Base-by-base conservation (phyloP, 2,329 filamentous ascomycete genomes). In the Magnaporthiopsis poae region DNA sequence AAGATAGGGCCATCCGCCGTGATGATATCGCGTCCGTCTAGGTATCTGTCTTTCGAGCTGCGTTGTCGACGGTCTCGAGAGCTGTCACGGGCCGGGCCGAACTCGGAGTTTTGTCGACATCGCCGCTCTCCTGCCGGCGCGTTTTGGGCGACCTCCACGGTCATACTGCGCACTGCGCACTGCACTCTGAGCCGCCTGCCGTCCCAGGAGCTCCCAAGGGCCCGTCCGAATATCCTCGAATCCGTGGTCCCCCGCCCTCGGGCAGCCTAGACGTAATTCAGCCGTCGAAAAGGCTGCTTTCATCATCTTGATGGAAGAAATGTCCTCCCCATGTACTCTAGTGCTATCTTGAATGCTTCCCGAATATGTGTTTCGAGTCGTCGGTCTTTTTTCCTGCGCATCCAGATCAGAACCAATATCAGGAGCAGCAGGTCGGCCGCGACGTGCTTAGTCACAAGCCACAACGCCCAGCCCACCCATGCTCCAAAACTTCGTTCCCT, bases 341-440 rank as follows among this genome's bases (percentile, higher is more conserved):
- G 78, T 21, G 79, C 75, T 61, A 88, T 76, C 68, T 76, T 79
- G 12, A 92, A 74, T 18, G 87, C 80, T 0, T 88, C 86, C 62
- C 90, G 80, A 3, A 92, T 84, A n/a, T 90, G 81, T 69, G 90
- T 90, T 74, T 94, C 90, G 0, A 93, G 75, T 67, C 90, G 81
- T 62, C 84, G 80, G 72, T 94, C 90, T 71, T 88, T 89, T 73
- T 85, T 86, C 70, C 82, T 84, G 66, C 90, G 80, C 84, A 94
- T 84, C 85, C 88, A 93, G 8, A 92, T 72, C 63, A 94, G 75
- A 56, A 93, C 77, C 1, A 92, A 70, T 35, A 81, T 82, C 18
- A 94, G 75, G 2, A 92, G 77, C 33, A 89, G 79, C 12, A 88
- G 74, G 76, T 98, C 91, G 61, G 90, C 81, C 35, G 90, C 80